Evolutionary conservation across 495 filamentous ascomycete species (phyloP), one percentile per base, ranked within the genome.

Genomic region (Ascobolus immersus): DNA sequence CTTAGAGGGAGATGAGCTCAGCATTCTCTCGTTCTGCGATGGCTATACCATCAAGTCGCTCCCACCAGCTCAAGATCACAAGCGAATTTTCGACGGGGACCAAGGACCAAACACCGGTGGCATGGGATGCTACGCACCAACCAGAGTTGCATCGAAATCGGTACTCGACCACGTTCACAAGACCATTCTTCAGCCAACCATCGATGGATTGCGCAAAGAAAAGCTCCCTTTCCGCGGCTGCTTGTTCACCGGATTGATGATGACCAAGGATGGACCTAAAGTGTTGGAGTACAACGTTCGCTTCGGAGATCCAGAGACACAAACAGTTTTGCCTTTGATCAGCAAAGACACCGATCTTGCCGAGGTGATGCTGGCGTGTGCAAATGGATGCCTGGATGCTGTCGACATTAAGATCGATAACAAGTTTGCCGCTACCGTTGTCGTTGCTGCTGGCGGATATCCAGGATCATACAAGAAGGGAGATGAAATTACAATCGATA

Each of bases 121-220:
- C 10, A 94, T 96, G 86, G 86, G 86, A 36, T 89, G 79, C 54
- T 96, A 96, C 55, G 80, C 81, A 22, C 80, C 81, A 12, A 89
- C 81, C 0, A 71, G 66, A 36, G 74, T 93, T 44, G 78, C 75
- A 5, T 72, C 77, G 0, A 64, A 70, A 34, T 62, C 67, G 20
- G 57, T 82, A 11, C 56, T 91, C 15, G 72, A 71, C 17, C 64
- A 77, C 43, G 67, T 96, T 36, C 71, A 92, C 45, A 61, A 64
- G 30, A 77, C 70, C 20, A 74, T 94, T 33, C 62, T 93, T 21
- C 67, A 84, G 56, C 89, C 86, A 3, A 90, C 84, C 2, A 66
- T 96, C 41, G 67, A 81, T 39, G 80, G 77, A 32, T 84, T 92
- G 77, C 64, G 71, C 45, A 64, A 62, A 40, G 80, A 90, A 39